Conservation (phyloP, 805 yeast species). For the Maudiozyma bulderi region DNA sequence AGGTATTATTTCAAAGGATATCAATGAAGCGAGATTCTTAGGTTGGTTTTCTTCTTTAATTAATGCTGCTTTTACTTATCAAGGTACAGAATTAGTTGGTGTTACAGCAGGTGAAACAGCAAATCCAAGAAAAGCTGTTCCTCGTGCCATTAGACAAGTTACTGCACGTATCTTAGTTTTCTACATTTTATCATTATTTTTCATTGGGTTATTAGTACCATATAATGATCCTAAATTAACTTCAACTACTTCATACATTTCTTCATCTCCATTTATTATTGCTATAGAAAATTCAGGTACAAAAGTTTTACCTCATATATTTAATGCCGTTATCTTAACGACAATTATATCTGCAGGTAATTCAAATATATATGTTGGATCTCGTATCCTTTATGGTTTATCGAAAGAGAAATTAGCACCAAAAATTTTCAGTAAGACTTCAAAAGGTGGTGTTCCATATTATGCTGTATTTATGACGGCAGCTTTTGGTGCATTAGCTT, state of each 20-base stretch:
- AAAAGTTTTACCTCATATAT: constrained; percentile 52
- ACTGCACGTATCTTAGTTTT: constrained; percentile 55
- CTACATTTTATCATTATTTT: constrained; percentile 55
- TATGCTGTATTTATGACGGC: constrained; percentile 49
- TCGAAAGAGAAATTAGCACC: constrained; percentile 55
- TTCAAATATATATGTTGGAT: constrained; percentile 63
- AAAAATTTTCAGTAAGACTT: constrained; percentile 38
- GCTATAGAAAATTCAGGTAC: constrained; percentile 66
- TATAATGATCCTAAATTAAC: constrained; percentile 48
- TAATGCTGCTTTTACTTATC: constrained; percentile 71
- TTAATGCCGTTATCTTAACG: constrained; percentile 58
- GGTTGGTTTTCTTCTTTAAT: constrained; percentile 64
- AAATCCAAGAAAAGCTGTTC: constrained; percentile 61
- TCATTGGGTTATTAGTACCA: constrained; percentile 64
- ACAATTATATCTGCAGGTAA: constrained; percentile 75
- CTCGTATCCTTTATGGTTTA: constrained; percentile 57
- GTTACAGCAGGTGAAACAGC: constrained; percentile 66
- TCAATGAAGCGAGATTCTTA: constrained; percentile 47
- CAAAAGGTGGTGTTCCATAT: constrained; percentile 53
- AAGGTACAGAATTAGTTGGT: constrained; percentile 72
- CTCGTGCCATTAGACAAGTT: constrained; percentile 63
- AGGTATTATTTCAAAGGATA: constrained; percentile 42
- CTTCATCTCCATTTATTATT: constrained; percentile 64
- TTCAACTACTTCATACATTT: constrained; percentile 31
- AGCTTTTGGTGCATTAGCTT: constrained; percentile 54